Evolutionary conservation across 2,329 filamentous ascomycete genomes (phyloP).

Genomic region (Pseudogymnoascus sp.): DNA sequence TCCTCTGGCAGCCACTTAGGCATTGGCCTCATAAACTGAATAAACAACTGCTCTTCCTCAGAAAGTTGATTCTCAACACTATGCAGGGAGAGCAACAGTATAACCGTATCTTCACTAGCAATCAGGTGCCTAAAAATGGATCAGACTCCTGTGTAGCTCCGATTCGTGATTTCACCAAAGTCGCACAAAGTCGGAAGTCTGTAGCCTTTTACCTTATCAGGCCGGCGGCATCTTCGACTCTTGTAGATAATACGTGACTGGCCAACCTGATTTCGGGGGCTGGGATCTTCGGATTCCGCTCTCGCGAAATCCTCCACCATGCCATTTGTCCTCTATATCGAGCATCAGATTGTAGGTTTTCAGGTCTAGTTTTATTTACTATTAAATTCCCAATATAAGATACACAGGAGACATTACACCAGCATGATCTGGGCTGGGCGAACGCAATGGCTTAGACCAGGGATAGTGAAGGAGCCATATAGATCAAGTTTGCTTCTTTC

Average conservation of each 20-base stretch:
- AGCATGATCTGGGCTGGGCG: no score
- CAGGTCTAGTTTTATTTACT: constrained; percentile 23
- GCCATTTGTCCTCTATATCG: constrained; percentile 24
- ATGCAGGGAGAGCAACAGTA: not conserved
- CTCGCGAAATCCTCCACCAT: constrained; percentile 23
- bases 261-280: constrained; percentile 24
- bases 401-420: constrained; percentile 18
- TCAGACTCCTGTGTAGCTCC: constrained; percentile 18
- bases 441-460: no score
- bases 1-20: constrained; percentile 27
- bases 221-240: constrained; percentile 23
- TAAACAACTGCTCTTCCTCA: constrained; percentile 25
- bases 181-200: constrained; percentile 27
- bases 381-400: constrained; percentile 10
- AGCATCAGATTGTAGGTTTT: constrained; percentile 29
- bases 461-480: no score
- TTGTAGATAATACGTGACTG: constrained; percentile 27
- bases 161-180: constrained; percentile 22
- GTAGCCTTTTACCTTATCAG: constrained; percentile 20
- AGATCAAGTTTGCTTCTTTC: no score
- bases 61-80: constrained; percentile 11
- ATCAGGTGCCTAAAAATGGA: constrained; percentile 2
- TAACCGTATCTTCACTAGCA: not conserved
- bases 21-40: constrained; percentile 27
- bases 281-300: constrained; percentile 24